Evolutionary conservation across 306 rosid species (phyloP).

Genomic region (Castanea mollissima): DNA sequence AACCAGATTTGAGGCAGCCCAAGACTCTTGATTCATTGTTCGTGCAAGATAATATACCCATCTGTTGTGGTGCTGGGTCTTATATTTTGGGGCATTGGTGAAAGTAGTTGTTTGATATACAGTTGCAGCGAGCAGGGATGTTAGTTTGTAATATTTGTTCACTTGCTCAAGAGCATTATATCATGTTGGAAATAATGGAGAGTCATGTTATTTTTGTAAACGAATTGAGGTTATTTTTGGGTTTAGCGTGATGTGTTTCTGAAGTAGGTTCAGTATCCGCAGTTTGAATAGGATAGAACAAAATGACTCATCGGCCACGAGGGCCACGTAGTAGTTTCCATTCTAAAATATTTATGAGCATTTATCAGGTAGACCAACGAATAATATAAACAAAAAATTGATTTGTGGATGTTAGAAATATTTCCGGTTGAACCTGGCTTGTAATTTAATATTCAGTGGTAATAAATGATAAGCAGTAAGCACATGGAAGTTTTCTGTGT

Average conservation of each 20-base stretch:
- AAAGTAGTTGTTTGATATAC: constrained; percentile 22
- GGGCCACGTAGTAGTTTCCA: not conserved
- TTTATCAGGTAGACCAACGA: not conserved
- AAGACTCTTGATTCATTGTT: constrained; percentile 59
- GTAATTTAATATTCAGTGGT: too few relatives aligned
- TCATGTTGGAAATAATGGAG: constrained; percentile 26
- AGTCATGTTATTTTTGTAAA: not conserved
- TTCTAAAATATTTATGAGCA: not conserved
- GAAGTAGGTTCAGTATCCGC: not conserved
- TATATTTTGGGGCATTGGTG: constrained; percentile 5
- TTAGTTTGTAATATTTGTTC: constrained; percentile 25
- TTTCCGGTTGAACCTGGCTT: too few relatives aligned
- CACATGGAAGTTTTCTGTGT: too few relatives aligned
- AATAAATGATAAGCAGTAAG: too few relatives aligned
- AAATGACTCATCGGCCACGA: not conserved
- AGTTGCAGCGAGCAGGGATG: constrained; percentile 14
- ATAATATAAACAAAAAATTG: too few relatives aligned
- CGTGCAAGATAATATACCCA: not conserved
- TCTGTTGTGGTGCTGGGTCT: constrained; percentile 14
- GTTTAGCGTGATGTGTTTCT: not conserved
- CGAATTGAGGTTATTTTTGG: constrained; percentile 3
- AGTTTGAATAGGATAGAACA: not conserved
- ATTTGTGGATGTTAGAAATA: too few relatives aligned
- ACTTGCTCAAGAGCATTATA: constrained; percentile 13
- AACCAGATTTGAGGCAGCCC: constrained; percentile 88